Evolutionary conservation across 805 yeast species (phyloP).

Genomic region (Candida nanaspora): DNA sequence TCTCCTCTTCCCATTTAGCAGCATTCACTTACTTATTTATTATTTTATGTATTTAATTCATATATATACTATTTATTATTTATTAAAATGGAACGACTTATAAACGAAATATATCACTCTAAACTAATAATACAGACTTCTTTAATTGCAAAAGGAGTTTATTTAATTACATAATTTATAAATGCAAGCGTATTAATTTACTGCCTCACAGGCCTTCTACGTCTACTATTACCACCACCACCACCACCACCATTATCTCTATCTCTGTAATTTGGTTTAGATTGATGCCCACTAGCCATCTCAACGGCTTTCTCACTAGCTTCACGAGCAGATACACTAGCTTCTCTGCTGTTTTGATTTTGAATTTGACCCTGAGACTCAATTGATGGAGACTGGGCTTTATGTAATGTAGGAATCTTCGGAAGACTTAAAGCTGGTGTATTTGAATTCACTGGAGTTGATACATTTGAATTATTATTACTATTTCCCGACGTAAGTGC

Average conservation of each 20-base stretch:
- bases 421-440: constrained; percentile 6
- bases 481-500: too few species aligned
- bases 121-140: too few species aligned
- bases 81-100: not conserved
- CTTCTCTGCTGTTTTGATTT: constrained; percentile 2
- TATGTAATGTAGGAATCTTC: constrained; percentile 13
- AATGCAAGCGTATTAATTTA: constrained; percentile 2
- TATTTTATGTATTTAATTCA: too few species aligned
- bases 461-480: too few species aligned
- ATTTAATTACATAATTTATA: not conserved
- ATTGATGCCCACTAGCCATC: constrained; percentile 6
- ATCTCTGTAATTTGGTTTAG: constrained; percentile 13
- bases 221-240: not conserved
- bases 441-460: constrained; percentile 1
- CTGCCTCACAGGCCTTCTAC: constrained; percentile 8
- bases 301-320: constrained; percentile 6
- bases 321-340: constrained; percentile 3
- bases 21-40: not conserved
- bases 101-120: too few species aligned
- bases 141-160: too few species aligned
- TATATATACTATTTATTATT: not conserved
- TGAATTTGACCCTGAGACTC: too few species aligned
- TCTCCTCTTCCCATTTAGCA: too few species aligned
- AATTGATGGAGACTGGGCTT: constrained; percentile 17
- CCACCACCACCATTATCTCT: constrained; percentile 3